A percentile compares a stretch with the other conserved stretches of the same genome.
Conservation (phyloP, 2,329 filamentous ascomycete species). For the Macrophomina tecta region DNA sequence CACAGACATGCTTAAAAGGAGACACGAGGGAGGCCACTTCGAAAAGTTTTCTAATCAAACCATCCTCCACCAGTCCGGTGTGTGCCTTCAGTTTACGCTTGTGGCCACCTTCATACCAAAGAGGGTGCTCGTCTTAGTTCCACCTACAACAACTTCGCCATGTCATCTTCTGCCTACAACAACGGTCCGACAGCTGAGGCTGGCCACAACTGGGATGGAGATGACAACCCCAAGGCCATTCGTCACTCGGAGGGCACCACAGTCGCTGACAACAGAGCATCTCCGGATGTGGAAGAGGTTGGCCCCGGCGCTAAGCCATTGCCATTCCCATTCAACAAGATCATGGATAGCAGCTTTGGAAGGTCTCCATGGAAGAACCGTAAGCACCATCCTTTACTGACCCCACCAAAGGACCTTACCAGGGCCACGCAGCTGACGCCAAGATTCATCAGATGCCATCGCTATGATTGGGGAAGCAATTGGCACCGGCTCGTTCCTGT, state of each 20-base stretch:
- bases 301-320: constrained; percentile 2
- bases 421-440: neutral
- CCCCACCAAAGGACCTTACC: neutral
- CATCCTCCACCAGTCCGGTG: neutral
- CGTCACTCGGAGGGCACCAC: constrained; percentile 16
- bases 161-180: constrained; percentile 24
- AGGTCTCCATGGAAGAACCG: constrained; percentile 28
- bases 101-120: neutral
- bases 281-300: constrained; percentile 4
- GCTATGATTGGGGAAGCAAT: constrained; percentile 58
- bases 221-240: neutral
- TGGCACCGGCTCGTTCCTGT: constrained; percentile 59
- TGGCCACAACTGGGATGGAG: constrained; percentile 5
- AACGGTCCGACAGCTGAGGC: constrained; percentile 24
- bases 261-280: neutral
- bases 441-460: constrained; percentile 43
- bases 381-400: neutral
- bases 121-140: neutral
- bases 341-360: constrained; percentile 26
- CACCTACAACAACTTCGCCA: neutral
- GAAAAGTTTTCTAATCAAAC: neutral
- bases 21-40: neutral
- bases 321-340: constrained; percentile 25
- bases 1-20: constrained; percentile 24
- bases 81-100: neutral